Conservation (phyloP, 1,139 yeast species). For the Nakaseomyces kungkrabaensis region DNA sequence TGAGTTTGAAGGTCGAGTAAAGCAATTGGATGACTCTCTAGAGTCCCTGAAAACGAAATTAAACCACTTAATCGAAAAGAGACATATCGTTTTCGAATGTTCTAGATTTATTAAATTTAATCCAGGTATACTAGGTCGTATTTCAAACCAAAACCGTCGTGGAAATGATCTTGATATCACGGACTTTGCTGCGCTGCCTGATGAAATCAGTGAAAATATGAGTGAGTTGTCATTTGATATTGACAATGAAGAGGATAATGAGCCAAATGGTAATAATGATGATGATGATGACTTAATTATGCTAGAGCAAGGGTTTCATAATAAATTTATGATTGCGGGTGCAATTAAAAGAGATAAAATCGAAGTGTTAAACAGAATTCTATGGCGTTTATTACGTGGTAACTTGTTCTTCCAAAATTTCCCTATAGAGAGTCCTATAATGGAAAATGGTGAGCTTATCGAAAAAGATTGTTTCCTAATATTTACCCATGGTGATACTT, state of each 20-base stretch:
- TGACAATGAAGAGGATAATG: slow-evolving; percentile 11
- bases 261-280: slow-evolving; percentile 9
- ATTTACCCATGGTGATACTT: slow-evolving; percentile 59
- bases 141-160: slow-evolving; percentile 14
- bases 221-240: slow-evolving; percentile 22
- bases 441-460: slow-evolving; percentile 33
- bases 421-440: slow-evolving; percentile 41
- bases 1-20: slow-evolving; percentile 36
- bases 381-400: slow-evolving; percentile 69
- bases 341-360: slow-evolving; percentile 55
- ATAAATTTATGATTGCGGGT: slow-evolving; percentile 42
- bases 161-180: slow-evolving; percentile 13
- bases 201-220: slow-evolving; percentile 18
- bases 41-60: slow-evolving; percentile 32
- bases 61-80: slow-evolving; percentile 36
- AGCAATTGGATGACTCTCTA: slow-evolving; percentile 37
- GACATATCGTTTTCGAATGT: slow-evolving; percentile 40
- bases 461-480: slow-evolving; percentile 55
- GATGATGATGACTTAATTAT: slow-evolving; percentile 14
- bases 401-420: slow-evolving; percentile 57
- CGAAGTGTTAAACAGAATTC: slow-evolving; percentile 50
- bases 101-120: slow-evolving; percentile 33
- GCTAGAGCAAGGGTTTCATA: slow-evolving; percentile 29
- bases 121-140: slow-evolving; percentile 25
- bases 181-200: slow-evolving; percentile 19